A percentile compares a stretch with the other conserved stretches of the same genome.
These are phyloP conservation scores for Zostera marina DNA, from an alignment of 116 monocot species.

Conservation along the genomic window DNA sequence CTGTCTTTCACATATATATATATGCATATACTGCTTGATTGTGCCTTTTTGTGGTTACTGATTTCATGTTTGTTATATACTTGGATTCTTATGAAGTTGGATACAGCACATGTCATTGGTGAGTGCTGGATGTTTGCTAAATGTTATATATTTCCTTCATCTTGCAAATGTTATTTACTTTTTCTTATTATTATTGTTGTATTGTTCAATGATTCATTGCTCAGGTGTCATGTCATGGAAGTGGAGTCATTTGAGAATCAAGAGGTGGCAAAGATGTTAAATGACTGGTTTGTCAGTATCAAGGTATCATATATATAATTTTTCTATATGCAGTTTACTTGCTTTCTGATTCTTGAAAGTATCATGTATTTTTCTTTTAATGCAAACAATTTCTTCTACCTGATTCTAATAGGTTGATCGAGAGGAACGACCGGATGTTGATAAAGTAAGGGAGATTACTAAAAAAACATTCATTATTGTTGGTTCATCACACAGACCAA, in stretches of 20 bases:
- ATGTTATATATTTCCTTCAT: neutral
- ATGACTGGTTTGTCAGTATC: conserved; percentile 91
- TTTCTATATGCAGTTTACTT: too few species aligned
- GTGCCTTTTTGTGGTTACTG: neutral
- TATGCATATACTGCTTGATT: conserved; percentile 1
- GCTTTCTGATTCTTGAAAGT: neutral
- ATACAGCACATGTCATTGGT: conserved; percentile 99
- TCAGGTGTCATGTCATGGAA: conserved; percentile 98
- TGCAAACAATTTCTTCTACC: conserved; percentile 1
- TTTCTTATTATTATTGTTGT: neutral
- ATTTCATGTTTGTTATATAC: conserved; percentile 3
- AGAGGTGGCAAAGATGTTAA: conserved; percentile 61
- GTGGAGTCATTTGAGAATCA: conserved; percentile 95
- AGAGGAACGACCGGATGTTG: conserved; percentile 93
- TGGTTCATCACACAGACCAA: too few species aligned
- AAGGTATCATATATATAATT: conserved; percentile 28
- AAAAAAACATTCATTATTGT: neutral
- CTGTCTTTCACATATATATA: neutral
- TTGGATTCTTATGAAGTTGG: conserved; percentile 44
- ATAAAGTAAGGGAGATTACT: conserved; percentile 48
- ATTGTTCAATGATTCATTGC: neutral
- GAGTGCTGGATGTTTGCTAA: conserved; percentile 5
- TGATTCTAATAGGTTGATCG: conserved; percentile 68
- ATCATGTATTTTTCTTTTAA: neutral
- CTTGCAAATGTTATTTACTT: neutral